phyloP scores from a whole-genome alignment of 257 asterid species.

The Ilex aquifolium region DNA sequence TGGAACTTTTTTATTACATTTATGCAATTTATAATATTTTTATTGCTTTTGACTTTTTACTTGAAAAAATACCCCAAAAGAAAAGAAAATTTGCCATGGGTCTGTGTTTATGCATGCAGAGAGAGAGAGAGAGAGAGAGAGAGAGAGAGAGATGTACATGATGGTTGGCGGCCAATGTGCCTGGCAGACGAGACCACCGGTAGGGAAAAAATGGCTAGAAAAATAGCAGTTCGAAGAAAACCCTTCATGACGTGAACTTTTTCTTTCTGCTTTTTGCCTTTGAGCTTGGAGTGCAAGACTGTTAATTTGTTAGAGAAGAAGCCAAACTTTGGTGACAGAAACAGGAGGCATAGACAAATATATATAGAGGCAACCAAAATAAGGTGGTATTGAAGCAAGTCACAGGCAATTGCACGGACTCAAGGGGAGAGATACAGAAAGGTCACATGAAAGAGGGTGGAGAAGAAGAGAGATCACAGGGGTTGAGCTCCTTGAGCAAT shows the following conservation, averaged over 20 bases:
- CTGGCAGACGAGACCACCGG: background rate
- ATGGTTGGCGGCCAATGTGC: background rate
- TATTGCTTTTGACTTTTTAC: too few species aligned
- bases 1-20: too few species aligned
- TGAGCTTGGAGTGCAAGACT: background rate
- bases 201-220: background rate
- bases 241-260: background rate
- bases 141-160: background rate
- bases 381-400: slow-evolving; percentile 4
- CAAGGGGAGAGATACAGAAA: background rate
- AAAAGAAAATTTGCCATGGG: background rate
- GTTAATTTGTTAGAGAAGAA: background rate
- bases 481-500: background rate
- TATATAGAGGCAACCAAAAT: background rate
- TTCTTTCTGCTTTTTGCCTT: background rate
- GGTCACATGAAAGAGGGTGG: slow-evolving; percentile 4
- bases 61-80: too few species aligned
- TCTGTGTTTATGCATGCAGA: background rate
- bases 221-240: background rate
- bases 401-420: background rate
- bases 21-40: too few species aligned
- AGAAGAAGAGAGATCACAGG: slow-evolving; percentile 1
- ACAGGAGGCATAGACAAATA: background rate
- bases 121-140: background rate
- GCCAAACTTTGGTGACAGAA: background rate